Percentiles rank a stretch among this genome's conserved stretches.
phyloP scores from a whole-genome alignment of 169 alveolate genomes.

The Perkinsus olseni region DNA sequence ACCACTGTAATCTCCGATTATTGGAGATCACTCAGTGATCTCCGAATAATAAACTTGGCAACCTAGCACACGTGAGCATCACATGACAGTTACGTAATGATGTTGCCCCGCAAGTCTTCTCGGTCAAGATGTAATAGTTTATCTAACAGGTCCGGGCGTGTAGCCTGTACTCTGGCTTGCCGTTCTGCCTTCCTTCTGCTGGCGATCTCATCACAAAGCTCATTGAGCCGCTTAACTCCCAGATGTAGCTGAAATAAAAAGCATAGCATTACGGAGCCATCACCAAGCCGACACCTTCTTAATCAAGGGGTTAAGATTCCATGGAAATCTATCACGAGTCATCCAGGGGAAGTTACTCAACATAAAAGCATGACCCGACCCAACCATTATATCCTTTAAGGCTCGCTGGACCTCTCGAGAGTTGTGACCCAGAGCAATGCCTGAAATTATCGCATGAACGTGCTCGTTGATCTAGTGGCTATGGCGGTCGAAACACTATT shows the following conservation, averaged over 20 bases:
- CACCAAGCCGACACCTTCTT: background rate
- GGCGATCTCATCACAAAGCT: background rate
- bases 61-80: no score
- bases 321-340: background rate
- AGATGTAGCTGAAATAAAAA: background rate
- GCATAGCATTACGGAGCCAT: background rate
- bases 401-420: background rate
- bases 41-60: background rate
- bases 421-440: background rate
- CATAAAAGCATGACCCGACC: background rate
- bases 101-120: background rate
- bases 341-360: background rate
- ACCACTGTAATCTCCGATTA: no score
- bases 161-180: background rate
- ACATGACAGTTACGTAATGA: background rate
- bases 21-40: no score
- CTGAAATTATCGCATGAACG: background rate
- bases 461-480: background rate
- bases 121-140: background rate
- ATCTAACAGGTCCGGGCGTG: background rate
- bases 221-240: background rate
- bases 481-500: background rate
- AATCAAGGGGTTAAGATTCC: background rate
- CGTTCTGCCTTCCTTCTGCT: background rate
- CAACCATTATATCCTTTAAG: background rate